Percentiles rank a stretch among this genome's conserved stretches.
Evolutionary conservation across 208 protist species (phyloP).

Genomic region (Leishmania martiniquensis): DNA sequence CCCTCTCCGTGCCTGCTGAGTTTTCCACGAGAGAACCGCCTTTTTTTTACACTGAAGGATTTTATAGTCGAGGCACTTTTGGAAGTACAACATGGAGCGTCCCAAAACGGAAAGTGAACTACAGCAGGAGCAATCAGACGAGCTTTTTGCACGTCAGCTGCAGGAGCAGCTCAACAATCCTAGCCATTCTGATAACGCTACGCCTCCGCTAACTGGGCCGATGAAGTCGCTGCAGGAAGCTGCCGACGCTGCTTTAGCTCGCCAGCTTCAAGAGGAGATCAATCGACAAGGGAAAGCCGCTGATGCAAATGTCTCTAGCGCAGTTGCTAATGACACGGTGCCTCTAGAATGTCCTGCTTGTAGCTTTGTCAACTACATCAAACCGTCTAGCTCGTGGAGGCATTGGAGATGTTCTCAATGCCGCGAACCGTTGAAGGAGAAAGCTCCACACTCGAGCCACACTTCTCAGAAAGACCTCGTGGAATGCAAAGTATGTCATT

Average conservation of each 20-base stretch:
- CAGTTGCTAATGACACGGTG: neutral
- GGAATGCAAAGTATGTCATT: constrained; percentile 59
- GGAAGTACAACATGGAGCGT: constrained; percentile 19
- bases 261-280: constrained; percentile 38
- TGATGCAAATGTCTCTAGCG: neutral
- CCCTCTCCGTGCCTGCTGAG: neutral
- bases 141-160: constrained; percentile 56
- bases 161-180: constrained; percentile 61
- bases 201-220: neutral
- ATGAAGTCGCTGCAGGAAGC: constrained; percentile 16
- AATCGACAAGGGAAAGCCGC: constrained; percentile 27
- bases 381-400: constrained; percentile 35
- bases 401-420: constrained; percentile 65
- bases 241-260: constrained; percentile 34
- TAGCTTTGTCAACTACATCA: constrained; percentile 63
- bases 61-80: neutral
- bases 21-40: neutral
- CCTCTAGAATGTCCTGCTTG: constrained; percentile 55
- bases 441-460: neutral
- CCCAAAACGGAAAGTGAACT: constrained; percentile 41
- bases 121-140: constrained; percentile 62
- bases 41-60: neutral
- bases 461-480: constrained; percentile 25
- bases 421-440: constrained; percentile 34
- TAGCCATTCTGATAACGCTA: neutral